Conservation (phyloP, 2,329 filamentous ascomycete genomes). For the Boeremia lycopersici region DNA sequence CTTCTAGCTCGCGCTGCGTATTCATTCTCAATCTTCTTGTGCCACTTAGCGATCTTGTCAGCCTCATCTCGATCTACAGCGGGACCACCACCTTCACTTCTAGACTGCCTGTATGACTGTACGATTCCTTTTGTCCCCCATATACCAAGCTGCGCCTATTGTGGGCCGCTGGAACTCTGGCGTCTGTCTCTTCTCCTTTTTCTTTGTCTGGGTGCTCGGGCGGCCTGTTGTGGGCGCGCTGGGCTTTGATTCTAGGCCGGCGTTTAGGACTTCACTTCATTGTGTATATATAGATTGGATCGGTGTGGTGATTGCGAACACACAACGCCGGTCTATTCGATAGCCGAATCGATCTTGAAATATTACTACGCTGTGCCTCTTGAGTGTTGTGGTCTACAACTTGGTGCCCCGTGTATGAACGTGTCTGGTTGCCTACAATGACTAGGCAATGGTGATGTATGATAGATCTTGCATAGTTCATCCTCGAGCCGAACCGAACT, state of each 20-base stretch:
- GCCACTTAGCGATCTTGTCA: slow-evolving; percentile 4
- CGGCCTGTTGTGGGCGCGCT: slow-evolving; percentile 17
- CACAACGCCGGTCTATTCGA: background rate
- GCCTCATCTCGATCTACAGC: background rate
- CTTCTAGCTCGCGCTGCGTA: background rate
- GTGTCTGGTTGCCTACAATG: too few species aligned
- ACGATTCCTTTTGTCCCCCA: slow-evolving; percentile 41
- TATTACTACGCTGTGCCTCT: background rate
- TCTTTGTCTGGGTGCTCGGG: slow-evolving; percentile 12
- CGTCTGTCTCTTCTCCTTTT: slow-evolving; percentile 2
- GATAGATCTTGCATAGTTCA: too few species aligned
- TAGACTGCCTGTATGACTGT: slow-evolving; percentile 38
- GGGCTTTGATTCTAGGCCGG: background rate
- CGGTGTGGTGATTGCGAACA: background rate
- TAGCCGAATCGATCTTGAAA: slow-evolving; percentile 8
- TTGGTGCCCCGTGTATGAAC: too few species aligned
- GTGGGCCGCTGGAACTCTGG: slow-evolving; percentile 21
- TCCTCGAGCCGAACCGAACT: too few species aligned
- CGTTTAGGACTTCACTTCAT: background rate
- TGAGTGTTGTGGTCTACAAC: too few species aligned
- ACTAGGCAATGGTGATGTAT: too few species aligned
- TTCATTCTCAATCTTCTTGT: slow-evolving; percentile 10
- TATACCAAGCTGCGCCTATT: slow-evolving; percentile 23
- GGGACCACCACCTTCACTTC: slow-evolving; percentile 11
- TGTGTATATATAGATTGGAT: slow-evolving; percentile 14